Evolutionary conservation across 495 filamentous ascomycete species (phyloP).

Genomic region (Chaetomium fimeti): DNA sequence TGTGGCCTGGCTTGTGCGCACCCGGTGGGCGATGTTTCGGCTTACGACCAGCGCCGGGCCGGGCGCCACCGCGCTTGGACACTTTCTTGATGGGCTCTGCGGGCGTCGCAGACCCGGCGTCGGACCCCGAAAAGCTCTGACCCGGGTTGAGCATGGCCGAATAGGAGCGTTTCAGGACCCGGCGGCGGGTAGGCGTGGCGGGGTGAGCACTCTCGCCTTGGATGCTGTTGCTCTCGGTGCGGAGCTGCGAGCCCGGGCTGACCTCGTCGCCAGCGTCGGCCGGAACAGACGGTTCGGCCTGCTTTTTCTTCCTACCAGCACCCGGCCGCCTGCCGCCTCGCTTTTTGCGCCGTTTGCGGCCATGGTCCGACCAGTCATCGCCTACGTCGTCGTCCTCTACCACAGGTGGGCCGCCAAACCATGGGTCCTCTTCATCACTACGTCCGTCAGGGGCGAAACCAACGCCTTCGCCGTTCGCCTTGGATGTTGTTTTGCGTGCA

Average conservation of each 20-base stretch:
- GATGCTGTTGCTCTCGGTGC: constrained; percentile 29
- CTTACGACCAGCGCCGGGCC: constrained; percentile 38
- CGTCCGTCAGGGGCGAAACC: constrained; percentile 18
- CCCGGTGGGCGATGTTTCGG: constrained; percentile 26
- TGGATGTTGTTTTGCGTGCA: constrained; percentile 28
- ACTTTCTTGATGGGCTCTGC: constrained; percentile 25
- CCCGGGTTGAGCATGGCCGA: background rate
- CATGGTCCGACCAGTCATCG: constrained; percentile 23
- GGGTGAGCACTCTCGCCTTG: constrained; percentile 17
- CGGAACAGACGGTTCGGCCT: background rate
- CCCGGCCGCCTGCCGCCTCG: constrained; percentile 34
- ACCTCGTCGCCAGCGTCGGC: constrained; percentile 6
- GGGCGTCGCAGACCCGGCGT: background rate
- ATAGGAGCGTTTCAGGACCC: constrained; percentile 9
- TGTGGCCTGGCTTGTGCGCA: background rate
- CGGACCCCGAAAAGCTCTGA: constrained; percentile 14
- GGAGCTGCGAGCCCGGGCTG: constrained; percentile 11
- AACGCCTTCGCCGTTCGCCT: constrained; percentile 22
- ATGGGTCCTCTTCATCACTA: constrained; percentile 17
- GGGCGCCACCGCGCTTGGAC: constrained; percentile 36
- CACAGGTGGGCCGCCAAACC: constrained; percentile 1
- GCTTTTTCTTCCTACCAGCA: constrained; percentile 36
- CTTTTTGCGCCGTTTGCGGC: constrained; percentile 25
- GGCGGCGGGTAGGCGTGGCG: constrained; percentile 23
- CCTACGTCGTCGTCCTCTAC: constrained; percentile 30